Conservation (phyloP, 176 grass and related monocot species). For the Miscanthus lutarioriparius region DNA sequence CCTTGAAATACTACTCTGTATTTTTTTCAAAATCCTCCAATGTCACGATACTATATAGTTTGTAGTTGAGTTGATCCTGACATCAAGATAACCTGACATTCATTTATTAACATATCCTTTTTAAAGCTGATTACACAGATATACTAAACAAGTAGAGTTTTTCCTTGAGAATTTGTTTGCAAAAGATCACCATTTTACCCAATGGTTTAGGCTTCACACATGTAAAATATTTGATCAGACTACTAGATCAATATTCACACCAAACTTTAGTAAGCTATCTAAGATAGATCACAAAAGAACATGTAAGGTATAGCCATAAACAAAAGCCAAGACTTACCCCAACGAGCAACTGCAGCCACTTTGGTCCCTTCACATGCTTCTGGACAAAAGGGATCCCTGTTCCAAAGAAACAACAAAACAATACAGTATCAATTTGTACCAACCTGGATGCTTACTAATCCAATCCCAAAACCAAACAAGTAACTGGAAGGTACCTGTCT, state of each 20-base stretch:
- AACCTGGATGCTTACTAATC: background rate
- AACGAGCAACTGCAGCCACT: slow-evolving; percentile 77
- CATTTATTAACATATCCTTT: background rate
- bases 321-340: slow-evolving; percentile 25
- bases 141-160: background rate
- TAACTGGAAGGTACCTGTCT: slow-evolving; percentile 45
- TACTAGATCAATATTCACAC: too few relatives aligned
- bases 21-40: too few relatives aligned
- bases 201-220: background rate
- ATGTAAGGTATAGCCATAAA: background rate
- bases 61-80: too few relatives aligned
- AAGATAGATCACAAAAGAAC: background rate
- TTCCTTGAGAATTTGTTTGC: background rate
- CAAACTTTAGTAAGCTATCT: background rate
- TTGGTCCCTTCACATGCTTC: slow-evolving; percentile 84
- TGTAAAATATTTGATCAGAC: background rate
- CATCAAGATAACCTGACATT: too few relatives aligned
- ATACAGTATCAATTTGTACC: background rate
- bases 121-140: background rate
- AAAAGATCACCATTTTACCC: background rate
- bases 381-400: slow-evolving; percentile 80
- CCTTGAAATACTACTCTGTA: too few relatives aligned
- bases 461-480: background rate
- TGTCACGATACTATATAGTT: too few relatives aligned
- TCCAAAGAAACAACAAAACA: slow-evolving; percentile 30